Percentiles rank a stretch among this genome's conserved stretches.
phyloP scores from a whole-genome alignment of 768 basidiomycete species.

The Suillus subaureus region DNA sequence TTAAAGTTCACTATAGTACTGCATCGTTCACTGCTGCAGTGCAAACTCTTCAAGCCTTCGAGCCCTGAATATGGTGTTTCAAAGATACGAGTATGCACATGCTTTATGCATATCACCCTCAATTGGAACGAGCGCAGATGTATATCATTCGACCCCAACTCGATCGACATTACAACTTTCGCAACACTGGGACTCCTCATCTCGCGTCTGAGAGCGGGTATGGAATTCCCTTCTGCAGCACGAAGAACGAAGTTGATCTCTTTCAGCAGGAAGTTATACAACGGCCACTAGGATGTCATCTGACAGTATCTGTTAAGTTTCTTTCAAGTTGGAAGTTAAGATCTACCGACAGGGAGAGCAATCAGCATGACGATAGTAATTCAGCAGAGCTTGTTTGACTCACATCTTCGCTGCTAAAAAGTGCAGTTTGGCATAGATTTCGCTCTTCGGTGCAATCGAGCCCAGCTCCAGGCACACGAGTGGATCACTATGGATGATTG shows the following conservation, averaged over 20 bases:
- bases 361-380: not conserved
- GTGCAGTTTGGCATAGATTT: too few relatives aligned
- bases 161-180: not conserved
- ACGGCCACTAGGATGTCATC: slow-evolving; percentile 53
- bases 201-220: not conserved
- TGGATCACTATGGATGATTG: too few relatives aligned
- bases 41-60: too few relatives aligned
- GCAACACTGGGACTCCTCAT: too few relatives aligned
- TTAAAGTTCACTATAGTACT: not conserved
- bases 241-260: slow-evolving; percentile 16
- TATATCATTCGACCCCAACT: not conserved
- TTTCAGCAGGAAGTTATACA: slow-evolving; percentile 65
- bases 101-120: too few relatives aligned
- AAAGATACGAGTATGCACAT: too few relatives aligned
- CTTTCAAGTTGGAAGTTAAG: slow-evolving; percentile 49
- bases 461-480: too few relatives aligned
- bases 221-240: not conserved
- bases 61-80: too few relatives aligned
- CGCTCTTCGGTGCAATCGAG: too few relatives aligned
- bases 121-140: too few relatives aligned
- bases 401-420: not conserved
- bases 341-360: slow-evolving; percentile 29
- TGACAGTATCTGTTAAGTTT: slow-evolving; percentile 50
- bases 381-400: not conserved
- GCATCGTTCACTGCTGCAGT: not conserved